phyloP scores from a whole-genome alignment of 371 early-diverging fungal species.

The Lichtheimia corymbifera region DNA sequence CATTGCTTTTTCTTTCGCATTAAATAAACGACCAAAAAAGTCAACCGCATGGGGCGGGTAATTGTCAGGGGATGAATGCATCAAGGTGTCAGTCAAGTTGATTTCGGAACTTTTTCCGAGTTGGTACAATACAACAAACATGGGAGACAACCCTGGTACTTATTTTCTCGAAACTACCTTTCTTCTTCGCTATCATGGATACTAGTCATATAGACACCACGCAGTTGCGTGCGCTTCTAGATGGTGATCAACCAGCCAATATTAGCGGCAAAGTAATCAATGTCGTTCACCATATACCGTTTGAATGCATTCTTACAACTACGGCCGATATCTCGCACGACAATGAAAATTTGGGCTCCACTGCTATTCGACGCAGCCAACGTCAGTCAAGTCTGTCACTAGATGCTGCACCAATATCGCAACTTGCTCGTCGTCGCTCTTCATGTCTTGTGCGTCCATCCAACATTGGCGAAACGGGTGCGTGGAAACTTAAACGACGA shows the following conservation, averaged over 20 bases:
- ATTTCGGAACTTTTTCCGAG: no score
- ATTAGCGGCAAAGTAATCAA: conserved; percentile 48
- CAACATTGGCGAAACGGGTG: conserved; percentile 27
- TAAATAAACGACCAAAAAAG: no score
- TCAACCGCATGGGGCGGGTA: no score
- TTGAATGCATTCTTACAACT: conserved; percentile 21
- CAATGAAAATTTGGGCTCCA: neutral
- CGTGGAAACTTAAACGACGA: conserved; percentile 47
- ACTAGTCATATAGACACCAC: neutral
- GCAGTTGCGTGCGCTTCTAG: neutral
- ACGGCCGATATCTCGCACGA: neutral
- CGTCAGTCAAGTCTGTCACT: conserved; percentile 1
- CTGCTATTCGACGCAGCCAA: neutral
- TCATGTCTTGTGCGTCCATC: conserved; percentile 14
- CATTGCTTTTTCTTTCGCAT: conserved; percentile 6
- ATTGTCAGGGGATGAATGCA: no score
- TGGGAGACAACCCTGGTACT: no score
- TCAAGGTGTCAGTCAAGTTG: no score
- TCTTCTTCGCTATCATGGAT: neutral
- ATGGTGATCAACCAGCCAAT: neutral
- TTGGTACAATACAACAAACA: no score
- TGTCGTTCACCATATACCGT: conserved; percentile 58
- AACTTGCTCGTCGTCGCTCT: conserved; percentile 35
- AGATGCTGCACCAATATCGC: conserved; percentile 31
- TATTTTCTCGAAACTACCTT: no score